phyloP scores from a whole-genome alignment of 768 basidiomycete species.

The Hemileccinum rubropunctum region DNA sequence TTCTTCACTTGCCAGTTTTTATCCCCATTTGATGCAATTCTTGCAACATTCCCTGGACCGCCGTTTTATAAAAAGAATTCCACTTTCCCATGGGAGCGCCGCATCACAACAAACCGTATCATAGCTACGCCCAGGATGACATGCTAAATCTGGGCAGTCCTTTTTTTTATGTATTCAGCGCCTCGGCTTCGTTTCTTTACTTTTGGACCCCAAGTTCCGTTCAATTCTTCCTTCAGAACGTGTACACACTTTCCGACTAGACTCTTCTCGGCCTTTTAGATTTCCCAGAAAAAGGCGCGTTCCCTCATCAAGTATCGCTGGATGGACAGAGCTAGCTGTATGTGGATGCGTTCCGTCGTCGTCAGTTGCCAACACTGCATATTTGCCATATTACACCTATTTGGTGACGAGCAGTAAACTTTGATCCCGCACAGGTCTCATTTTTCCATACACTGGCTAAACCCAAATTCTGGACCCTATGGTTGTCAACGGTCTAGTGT shows the following conservation, averaged over 20 bases:
- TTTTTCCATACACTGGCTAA: neutral
- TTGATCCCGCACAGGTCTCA: slow-evolving; percentile 1
- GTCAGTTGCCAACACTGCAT: slow-evolving; percentile 6
- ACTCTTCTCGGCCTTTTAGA: slow-evolving; percentile 1
- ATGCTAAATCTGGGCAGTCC: neutral
- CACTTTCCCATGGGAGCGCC: slow-evolving; percentile 22
- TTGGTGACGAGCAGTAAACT: slow-evolving; percentile 1
- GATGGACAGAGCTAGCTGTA: slow-evolving; percentile 15
- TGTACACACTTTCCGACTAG: slow-evolving; percentile 1
- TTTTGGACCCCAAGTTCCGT: slow-evolving; percentile 2
- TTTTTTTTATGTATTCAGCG: slow-evolving; percentile 1
- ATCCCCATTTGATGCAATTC: slow-evolving; percentile 17
- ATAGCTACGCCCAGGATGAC: slow-evolving; percentile 17
- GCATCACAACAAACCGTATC: slow-evolving; percentile 17
- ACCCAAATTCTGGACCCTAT: neutral
- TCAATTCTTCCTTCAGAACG: slow-evolving; percentile 7
- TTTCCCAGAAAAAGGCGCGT: slow-evolving; percentile 8
- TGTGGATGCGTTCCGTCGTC: slow-evolving; percentile 13
- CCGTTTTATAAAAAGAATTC: slow-evolving; percentile 8
- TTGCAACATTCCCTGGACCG: slow-evolving; percentile 10
- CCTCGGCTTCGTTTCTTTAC: slow-evolving; percentile 6
- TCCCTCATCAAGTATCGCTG: slow-evolving; percentile 1
- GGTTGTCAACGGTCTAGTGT: too few relatives aligned
- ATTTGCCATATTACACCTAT: neutral
- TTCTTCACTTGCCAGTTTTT: slow-evolving; percentile 5